These are phyloP conservation scores for Eremothecium cymbalariae DNA, from an alignment of 1,139 yeast genomes.

Conservation along the genomic window DNA sequence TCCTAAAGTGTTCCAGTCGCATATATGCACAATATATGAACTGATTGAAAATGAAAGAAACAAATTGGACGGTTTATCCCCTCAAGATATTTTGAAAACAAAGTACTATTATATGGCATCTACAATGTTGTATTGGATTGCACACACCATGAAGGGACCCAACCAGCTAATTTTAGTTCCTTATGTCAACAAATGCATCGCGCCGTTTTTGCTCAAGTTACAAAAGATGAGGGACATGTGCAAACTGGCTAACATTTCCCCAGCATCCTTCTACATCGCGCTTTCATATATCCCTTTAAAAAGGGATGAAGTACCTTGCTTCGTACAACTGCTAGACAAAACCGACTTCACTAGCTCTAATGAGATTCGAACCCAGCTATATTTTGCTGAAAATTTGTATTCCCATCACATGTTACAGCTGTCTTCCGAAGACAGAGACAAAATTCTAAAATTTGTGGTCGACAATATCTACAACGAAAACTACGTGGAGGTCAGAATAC, in stretches of 20 bases:
- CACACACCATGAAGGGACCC: conserved; percentile 25
- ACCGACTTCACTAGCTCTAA: conserved; percentile 43
- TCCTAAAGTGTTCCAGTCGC: conserved; percentile 24
- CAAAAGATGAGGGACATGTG: conserved; percentile 75
- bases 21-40: conserved; percentile 36
- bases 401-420: conserved; percentile 62
- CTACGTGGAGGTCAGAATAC: conserved; percentile 63
- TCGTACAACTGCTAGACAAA: conserved; percentile 46
- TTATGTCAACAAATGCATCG: conserved; percentile 38
- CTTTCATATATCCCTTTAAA: conserved; percentile 55
- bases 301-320: conserved; percentile 35
- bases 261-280: conserved; percentile 44
- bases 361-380: conserved; percentile 60
- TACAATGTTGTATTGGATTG: conserved; percentile 29
- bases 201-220: conserved; percentile 65
- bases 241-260: conserved; percentile 59
- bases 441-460: conserved; percentile 47
- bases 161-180: conserved; percentile 35
- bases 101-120: conserved; percentile 35
- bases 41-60: conserved; percentile 40
- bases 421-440: conserved; percentile 40
- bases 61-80: conserved; percentile 28
- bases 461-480: conserved; percentile 51
- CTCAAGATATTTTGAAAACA: conserved; percentile 33
- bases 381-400: conserved; percentile 66